Percentiles rank a stretch among this genome's conserved stretches.
These are phyloP conservation scores for Juglanconis oblonga DNA, from an alignment of 2,329 filamentous ascomycete genomes.

Conservation along the genomic window DNA sequence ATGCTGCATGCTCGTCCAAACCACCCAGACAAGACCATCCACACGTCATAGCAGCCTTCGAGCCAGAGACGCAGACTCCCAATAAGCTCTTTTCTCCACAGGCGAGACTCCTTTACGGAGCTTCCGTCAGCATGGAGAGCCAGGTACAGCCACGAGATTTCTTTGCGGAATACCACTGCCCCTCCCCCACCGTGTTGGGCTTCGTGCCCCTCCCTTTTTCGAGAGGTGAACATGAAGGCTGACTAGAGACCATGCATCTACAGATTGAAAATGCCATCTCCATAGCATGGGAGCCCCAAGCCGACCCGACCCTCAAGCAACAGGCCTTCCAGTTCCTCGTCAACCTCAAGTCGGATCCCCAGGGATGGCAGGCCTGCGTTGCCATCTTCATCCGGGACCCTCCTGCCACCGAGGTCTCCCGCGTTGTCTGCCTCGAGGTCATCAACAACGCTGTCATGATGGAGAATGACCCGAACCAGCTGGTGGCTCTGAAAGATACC, in stretches of 20 bases:
- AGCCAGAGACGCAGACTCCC: slow-evolving; percentile 3
- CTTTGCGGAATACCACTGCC: neutral
- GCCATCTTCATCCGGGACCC: slow-evolving; percentile 79
- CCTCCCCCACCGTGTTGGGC: slow-evolving; percentile 10
- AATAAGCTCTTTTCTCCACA: slow-evolving; percentile 4
- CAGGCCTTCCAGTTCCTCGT: slow-evolving; percentile 81
- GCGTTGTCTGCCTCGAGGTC: slow-evolving; percentile 85
- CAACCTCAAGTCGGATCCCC: slow-evolving; percentile 76
- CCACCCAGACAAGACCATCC: slow-evolving; percentile 20
- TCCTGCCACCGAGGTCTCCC: slow-evolving; percentile 75
- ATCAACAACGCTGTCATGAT: slow-evolving; percentile 88
- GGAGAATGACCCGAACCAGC: slow-evolving; percentile 70
- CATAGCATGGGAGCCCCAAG: slow-evolving; percentile 81
- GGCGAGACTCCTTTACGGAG: slow-evolving; percentile 17
- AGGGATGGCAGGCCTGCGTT: slow-evolving; percentile 88
- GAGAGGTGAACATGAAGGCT: neutral
- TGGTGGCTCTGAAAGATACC: slow-evolving; percentile 75
- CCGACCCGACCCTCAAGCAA: slow-evolving; percentile 70
- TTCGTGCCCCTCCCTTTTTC: neutral
- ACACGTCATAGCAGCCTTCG: slow-evolving; percentile 27
- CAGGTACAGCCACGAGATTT: slow-evolving; percentile 24
- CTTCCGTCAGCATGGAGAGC: slow-evolving; percentile 27
- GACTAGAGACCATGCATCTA: neutral
- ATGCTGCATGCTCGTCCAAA: slow-evolving; percentile 19
- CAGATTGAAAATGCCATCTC: slow-evolving; percentile 94